A percentile compares a stretch with the other conserved stretches of the same genome.
Evolutionary conservation across 139 green algal genomes (phyloP).

Genomic region (Chlamydomonas incerta): DNA sequence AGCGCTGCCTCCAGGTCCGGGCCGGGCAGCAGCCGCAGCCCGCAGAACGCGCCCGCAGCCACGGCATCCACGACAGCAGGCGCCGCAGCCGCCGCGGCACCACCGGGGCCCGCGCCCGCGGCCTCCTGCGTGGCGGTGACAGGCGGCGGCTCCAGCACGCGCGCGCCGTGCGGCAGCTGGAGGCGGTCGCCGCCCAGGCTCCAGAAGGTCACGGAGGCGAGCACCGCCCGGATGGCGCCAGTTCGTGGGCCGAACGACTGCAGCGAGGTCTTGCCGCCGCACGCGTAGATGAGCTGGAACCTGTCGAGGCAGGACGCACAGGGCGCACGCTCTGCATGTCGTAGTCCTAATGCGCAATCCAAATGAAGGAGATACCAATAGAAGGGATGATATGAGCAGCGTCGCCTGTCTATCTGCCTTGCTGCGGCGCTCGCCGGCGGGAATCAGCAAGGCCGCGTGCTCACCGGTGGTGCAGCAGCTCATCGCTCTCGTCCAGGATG

Average conservation of each 20-base stretch:
- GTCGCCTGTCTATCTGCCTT: no score
- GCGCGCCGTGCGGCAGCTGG: not conserved
- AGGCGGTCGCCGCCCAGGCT: not conserved
- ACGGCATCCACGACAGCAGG: no score
- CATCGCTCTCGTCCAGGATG: conserved; percentile 70
- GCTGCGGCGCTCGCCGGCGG: no score
- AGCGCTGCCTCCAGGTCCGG: conserved; percentile 15
- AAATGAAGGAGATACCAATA: not conserved
- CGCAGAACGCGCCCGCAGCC: conserved; percentile 47
- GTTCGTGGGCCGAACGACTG: not conserved
- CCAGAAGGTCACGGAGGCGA: not conserved
- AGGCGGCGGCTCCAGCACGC: not conserved
- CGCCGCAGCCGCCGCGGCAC: no score
- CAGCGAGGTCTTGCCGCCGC: not conserved
- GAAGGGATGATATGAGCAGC: no score
- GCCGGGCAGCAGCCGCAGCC: conserved; percentile 55
- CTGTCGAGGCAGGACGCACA: not conserved
- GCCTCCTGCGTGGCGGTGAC: no score
- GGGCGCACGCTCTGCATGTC: no score
- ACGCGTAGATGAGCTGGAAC: conserved; percentile 36
- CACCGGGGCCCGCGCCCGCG: no score
- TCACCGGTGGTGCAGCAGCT: conserved; percentile 65
- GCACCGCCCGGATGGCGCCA: not conserved
- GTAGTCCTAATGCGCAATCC: no score
- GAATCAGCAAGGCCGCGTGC: no score